phyloP scores from a whole-genome alignment of 1,139 yeast genomes.

The Meyerozyma guilliermondii region DNA sequence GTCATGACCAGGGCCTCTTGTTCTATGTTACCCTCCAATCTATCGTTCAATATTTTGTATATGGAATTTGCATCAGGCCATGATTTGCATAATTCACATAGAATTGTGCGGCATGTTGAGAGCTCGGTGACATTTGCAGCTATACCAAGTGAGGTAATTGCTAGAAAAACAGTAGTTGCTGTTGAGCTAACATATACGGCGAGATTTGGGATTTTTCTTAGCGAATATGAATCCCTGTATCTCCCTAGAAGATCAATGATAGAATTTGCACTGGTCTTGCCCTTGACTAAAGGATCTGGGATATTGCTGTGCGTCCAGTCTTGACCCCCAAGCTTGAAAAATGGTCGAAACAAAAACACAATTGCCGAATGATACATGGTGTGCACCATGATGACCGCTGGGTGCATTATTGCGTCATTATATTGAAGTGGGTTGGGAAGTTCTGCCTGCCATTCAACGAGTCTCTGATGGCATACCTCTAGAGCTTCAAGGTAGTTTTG shows the following conservation, averaged over 20 bases:
- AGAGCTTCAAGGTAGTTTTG: conserved; percentile 5
- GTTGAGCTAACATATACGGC: conserved; percentile 9
- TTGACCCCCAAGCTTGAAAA: conserved; percentile 7
- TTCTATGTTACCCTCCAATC: conserved; percentile 3
- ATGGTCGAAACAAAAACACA: conserved; percentile 10
- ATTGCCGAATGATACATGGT: conserved; percentile 9
- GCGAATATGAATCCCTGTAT: conserved; percentile 5
- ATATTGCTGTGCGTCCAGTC: conserved; percentile 5
- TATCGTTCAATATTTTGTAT: conserved; percentile 4
- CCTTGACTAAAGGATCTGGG: conserved; percentile 4
- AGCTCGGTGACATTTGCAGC: not conserved
- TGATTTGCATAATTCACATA: conserved; percentile 5
- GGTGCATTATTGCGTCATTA: conserved; percentile 5
- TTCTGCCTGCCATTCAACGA: conserved; percentile 4
- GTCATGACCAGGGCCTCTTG: not conserved
- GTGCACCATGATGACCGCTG: conserved; percentile 10
- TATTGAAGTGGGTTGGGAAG: conserved; percentile 5
- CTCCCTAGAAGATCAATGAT: conserved; percentile 6
- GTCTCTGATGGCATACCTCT: conserved; percentile 3
- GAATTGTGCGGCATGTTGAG: not conserved
- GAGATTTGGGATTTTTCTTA: conserved; percentile 7
- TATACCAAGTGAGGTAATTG: conserved; percentile 1
- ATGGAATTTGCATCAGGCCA: conserved; percentile 8
- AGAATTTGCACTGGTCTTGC: conserved; percentile 4
- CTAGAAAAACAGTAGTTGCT: conserved; percentile 7